Base-by-base conservation (phyloP, 768 basidiomycete species). In the Aureoboletus auriporus region DNA sequence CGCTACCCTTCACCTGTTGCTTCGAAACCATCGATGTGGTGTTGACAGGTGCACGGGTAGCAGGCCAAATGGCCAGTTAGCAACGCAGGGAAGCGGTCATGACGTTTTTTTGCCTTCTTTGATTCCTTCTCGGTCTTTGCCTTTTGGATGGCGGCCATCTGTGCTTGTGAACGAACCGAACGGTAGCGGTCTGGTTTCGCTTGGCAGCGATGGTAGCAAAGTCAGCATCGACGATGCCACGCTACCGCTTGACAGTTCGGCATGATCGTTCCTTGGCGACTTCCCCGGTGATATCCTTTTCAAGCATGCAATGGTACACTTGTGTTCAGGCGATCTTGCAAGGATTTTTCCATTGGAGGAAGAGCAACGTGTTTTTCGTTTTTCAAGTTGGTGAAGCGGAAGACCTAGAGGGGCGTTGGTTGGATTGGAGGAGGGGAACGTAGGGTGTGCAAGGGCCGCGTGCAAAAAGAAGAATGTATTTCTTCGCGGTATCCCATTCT, bases 211-310 rank as follows among this genome's bases (percentile, higher is more conserved):
- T 97, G 62, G 91, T 69, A 44, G 85, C 81, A 52, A 98, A 82
- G 71, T 97, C 93, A 57, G 93, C 92, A 71, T 96, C 96, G 64
- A 93, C 93, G 70, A 98, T 93, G 54, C 96, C 96, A 66, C 96
- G 92, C 76, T 95, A 86, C 77, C 92, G 85, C 79, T 98, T 99
- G 66, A 98, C 92, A 56, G 91, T 93, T 72, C 86, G 85, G 73
- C 94, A 89, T 43, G 89, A 89, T 56, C 95, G 88, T 78, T 96
- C 97, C 92, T 98, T 99, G 64, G 93, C 93, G 45, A 94, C 89
- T 74, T 98, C 95, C 75, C 98, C 95, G 43, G 93, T 93, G 71
- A 98, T 83, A 70, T 96, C 96, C 85, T 99, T 99, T 84, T 95
- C 96, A 84, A 98, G 96, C 86, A 96, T 91, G 62, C 93, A 88